Base-by-base conservation (phyloP, 108 stramenopile species). In the Mediolabrus comicus region DNA sequence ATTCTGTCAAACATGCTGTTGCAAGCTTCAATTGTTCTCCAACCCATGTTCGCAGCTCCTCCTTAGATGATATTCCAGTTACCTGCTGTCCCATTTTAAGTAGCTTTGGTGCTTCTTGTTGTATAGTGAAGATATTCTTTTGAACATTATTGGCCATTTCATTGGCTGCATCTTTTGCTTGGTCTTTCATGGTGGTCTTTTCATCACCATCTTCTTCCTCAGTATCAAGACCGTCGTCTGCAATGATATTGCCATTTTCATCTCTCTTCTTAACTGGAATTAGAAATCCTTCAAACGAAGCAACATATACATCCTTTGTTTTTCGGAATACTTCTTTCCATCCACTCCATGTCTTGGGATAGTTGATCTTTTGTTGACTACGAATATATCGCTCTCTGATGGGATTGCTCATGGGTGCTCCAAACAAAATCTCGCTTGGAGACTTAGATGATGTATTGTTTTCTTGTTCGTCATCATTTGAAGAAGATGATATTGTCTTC, bases 1-100 rank as follows among this genome's bases (percentile, higher is more conserved):
- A 94, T 65, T 91, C 83, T 4, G 71, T 17, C 11, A 91, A 49
- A 65, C 87, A 87, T 22, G 85, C 84, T 2, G 85, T 89, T 11
- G 75, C 86, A 4, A 91, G 67, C 60, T 79, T 81, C 89, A 94
- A 67, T 65, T 81, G 80, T 41, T 87, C 83, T 17, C 63, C 43
- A 7, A 85, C 86, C 69, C 89, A 80, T 35, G 38, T 55, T 24
- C 72, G 76, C 38, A 88, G 52, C 26, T 94, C 93, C 29, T 88
- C 87, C 33, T 57, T 83, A 31, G 83, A 70, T 0, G 67, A 60
- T 62, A 90, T 85, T 6, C 90, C 93, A 7, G 90, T 90, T 12
- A 59, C 52, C 53, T 90, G 65, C 53, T 86, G 71, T 53, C 83
- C 80, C 57, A 77, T 39, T 72, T 83, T 34, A 16, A 85, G n/a